These are phyloP conservation scores for Sonneratia alba DNA, from an alignment of 345 rosid species.

Conservation along the genomic window DNA sequence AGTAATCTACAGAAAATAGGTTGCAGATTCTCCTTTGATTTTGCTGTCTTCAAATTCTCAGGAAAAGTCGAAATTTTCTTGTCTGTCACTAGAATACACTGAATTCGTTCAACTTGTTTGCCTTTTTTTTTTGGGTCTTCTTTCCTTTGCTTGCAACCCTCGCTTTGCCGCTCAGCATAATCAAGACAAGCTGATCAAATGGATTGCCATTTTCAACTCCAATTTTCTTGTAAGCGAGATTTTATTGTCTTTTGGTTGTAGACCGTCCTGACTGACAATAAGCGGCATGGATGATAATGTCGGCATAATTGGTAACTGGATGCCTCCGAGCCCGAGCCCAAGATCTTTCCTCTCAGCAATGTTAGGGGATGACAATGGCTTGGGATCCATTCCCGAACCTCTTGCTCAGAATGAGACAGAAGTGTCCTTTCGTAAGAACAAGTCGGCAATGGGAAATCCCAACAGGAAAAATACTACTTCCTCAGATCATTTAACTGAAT, in stretches of 20 bases:
- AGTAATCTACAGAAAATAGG: not conserved
- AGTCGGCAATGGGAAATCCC: conserved; percentile 16
- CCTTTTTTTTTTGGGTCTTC: no score
- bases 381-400: conserved; percentile 30
- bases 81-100: not conserved
- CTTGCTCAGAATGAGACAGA: conserved; percentile 19
- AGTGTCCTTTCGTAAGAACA: conserved; percentile 21
- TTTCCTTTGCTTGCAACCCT: no score
- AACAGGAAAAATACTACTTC: conserved; percentile 25
- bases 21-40: not conserved
- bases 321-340: conserved; percentile 62
- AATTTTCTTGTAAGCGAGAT: conserved; percentile 10
- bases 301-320: conserved; percentile 78
- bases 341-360: conserved; percentile 42
- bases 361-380: conserved; percentile 37
- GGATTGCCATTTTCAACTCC: conserved; percentile 3
- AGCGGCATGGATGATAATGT: conserved; percentile 61
- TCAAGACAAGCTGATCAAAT: not conserved
- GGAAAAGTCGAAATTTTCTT: not conserved
- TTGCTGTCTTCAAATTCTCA: not conserved
- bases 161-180: no score
- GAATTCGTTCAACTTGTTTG: not conserved
- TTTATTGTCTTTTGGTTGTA: conserved; percentile 9
- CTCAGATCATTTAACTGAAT: conserved; percentile 19
- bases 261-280: conserved; percentile 27